phyloP scores from a whole-genome alignment of 2,329 filamentous ascomycete genomes.

The Aspergillus sp. region DNA sequence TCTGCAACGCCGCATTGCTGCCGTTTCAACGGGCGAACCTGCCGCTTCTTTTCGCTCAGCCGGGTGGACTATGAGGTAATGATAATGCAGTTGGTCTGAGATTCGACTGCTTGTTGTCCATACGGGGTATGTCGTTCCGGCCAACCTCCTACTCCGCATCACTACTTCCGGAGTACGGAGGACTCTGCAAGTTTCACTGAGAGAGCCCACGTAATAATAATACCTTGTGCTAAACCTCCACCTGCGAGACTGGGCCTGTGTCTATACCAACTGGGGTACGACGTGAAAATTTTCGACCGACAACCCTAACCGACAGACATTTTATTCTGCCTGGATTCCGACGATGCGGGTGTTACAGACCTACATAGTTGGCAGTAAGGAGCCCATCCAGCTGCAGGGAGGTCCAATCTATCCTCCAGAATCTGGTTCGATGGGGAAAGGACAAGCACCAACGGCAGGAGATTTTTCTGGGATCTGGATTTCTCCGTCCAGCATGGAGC shows the following conservation, averaged over 20 bases:
- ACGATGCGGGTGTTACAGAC: background rate
- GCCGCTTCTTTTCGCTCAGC: constrained; percentile 2
- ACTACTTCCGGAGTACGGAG: background rate
- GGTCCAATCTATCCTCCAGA: background rate
- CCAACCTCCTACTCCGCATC: background rate
- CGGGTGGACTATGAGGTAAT: background rate
- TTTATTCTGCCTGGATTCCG: too few relatives aligned
- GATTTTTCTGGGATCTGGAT: too few relatives aligned
- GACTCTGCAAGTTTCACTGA: too few relatives aligned
- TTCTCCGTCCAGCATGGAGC: background rate
- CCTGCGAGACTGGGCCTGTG: too few relatives aligned
- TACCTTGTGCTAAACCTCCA: too few relatives aligned
- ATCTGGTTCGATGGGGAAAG: background rate
- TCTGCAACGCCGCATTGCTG: constrained; percentile 13
- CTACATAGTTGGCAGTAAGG: background rate
- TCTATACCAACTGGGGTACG: too few relatives aligned
- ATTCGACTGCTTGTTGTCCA: too few relatives aligned
- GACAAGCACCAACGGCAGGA: background rate
- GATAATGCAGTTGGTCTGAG: too few relatives aligned
- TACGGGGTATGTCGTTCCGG: background rate
- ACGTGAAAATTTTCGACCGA: too few relatives aligned
- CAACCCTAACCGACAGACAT: background rate
- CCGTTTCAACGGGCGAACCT: constrained; percentile 8
- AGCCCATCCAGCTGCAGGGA: background rate
- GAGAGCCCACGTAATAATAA: too few relatives aligned